Evolutionary conservation across 805 yeast genomes (phyloP), one percentile per base, ranked within the genome.

Genomic region (Lachancea nothofagi): DNA sequence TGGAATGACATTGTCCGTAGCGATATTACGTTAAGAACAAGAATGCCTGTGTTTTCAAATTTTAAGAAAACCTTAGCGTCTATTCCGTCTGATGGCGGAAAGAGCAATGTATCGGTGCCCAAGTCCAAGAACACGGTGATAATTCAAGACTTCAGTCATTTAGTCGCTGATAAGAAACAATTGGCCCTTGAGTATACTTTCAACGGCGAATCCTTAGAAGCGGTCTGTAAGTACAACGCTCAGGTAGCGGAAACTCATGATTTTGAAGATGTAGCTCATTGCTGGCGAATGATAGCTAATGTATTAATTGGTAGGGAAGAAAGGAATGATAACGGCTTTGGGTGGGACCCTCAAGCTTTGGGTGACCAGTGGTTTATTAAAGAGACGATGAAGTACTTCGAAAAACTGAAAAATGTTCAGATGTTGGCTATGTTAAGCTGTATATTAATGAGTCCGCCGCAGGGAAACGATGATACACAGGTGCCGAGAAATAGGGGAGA

Each of bases 371-470:
- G 86, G 83, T 64, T 86, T 17, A 69, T 86, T 0, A 69, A 69
- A 19, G 75, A 77, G 43, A 65, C 87, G 28, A 67, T 89, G 53
- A 54, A 58, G 1, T 80, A 80, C 50, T 87, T 80, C 54, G 93
- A 81, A 50, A 62, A 52, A 24, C 54, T 68, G 29, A 77, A 80
- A 1, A 82, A 90, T 52, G 62, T 86, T 20, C 97, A 90, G 58
- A 86, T 90, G 95, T 65, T 89, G 18, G 96, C 95, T 1, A 83
- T 85, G 87, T 61, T 88, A 48, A 75, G 90, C 3, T 85, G 95
- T 61, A 70, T 86, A 4, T 61, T 84, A 3, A 41, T 31, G 22
- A 34, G 15, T 12, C 45, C 35, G 15, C 32, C 42, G 2, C 29
- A 17, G 17, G 33, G 33, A 1, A 20, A 14, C 9, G 20, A 15